Evolutionary conservation across 2,329 filamentous ascomycete genomes (phyloP).

Genomic region (Bipolaris bicolor): DNA sequence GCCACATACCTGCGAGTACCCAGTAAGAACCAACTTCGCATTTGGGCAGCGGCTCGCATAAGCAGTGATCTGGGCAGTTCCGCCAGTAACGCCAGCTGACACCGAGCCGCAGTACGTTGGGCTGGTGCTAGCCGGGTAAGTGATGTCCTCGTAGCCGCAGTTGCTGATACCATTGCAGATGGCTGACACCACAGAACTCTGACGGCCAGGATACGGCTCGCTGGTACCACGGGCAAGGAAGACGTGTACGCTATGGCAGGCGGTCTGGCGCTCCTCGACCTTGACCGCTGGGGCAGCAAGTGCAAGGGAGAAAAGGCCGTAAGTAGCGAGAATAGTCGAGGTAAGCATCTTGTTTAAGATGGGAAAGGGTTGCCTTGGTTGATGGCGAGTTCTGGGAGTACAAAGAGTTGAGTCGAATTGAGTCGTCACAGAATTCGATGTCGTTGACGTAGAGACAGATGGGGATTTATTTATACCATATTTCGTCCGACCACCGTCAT

Average conservation of each 20-base stretch:
- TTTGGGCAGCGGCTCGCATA: neutral
- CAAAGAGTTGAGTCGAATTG: neutral
- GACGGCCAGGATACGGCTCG: neutral
- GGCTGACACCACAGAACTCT: neutral
- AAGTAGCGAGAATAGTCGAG: neutral
- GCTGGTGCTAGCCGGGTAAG: neutral
- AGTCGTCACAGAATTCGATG: neutral
- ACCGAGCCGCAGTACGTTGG: neutral
- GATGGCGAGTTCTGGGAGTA: neutral
- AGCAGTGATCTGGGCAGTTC: neutral
- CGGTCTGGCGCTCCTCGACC: neutral
- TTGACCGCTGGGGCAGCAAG: neutral
- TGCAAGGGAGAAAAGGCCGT: neutral
- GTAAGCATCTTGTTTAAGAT: neutral
- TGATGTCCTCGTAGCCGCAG: neutral
- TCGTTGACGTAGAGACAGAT: neutral
- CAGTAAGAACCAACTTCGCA: neutral
- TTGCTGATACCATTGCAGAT: neutral
- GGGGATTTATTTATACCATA: neutral
- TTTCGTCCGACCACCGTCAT: neutral
- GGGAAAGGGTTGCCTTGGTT: neutral
- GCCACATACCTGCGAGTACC: neutral
- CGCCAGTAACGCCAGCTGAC: neutral
- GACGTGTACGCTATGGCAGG: neutral
- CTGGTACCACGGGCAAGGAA: neutral